Evolutionary conservation across 176 grass and related monocot species (phyloP).

Genomic region (Oryza officinalis): DNA sequence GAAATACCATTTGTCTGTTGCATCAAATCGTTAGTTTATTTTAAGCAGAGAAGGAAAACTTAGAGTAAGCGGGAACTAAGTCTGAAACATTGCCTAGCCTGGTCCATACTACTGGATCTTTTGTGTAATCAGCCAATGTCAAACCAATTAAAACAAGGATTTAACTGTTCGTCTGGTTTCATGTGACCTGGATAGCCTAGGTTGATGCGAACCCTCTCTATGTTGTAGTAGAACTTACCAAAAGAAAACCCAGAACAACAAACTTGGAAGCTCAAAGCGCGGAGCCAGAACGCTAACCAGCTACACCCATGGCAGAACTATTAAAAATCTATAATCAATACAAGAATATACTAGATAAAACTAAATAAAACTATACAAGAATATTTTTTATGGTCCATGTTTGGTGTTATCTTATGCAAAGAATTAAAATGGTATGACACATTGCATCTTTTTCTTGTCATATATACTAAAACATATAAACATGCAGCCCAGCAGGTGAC

Average conservation of each 20-base stretch:
- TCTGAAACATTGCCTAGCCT: no score
- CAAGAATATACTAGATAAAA: conserved; percentile 1
- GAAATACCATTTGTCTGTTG: background rate
- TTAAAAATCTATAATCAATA: conserved; percentile 9
- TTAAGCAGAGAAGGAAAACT: background rate
- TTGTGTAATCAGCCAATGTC: background rate
- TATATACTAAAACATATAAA: background rate
- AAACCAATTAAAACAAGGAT: background rate
- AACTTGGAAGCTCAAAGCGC: background rate
- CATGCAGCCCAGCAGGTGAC: background rate
- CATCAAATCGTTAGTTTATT: background rate
- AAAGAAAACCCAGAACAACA: background rate
- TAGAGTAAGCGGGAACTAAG: background rate
- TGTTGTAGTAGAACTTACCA: background rate
- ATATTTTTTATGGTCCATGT: background rate
- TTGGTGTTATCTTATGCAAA: background rate
- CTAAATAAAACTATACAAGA: background rate
- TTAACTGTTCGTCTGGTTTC: background rate
- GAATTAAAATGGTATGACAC: background rate
- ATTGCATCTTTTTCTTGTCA: background rate
- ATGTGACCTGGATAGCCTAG: background rate
- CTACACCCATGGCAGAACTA: background rate
- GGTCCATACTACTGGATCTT: no score
- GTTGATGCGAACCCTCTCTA: background rate
- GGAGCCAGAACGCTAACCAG: background rate